These are phyloP conservation scores for Komagataella phaffii DNA, from an alignment of 805 yeast genomes.

Conservation along the genomic window DNA sequence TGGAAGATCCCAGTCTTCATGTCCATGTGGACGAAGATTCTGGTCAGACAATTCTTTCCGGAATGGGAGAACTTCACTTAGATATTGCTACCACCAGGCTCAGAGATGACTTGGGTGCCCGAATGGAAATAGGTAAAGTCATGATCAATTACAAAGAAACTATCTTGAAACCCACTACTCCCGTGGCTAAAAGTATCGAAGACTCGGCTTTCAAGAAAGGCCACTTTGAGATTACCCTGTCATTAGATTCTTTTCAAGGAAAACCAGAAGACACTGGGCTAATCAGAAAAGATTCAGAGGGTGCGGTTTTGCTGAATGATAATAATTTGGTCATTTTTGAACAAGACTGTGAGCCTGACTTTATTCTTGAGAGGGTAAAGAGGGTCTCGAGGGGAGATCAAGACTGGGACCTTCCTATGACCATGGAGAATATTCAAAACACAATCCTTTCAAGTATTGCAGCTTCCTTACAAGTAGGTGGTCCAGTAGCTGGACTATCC, in stretches of 20 bases:
- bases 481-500: constrained; percentile 40
- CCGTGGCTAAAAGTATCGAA: constrained; percentile 7
- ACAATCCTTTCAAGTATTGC: constrained; percentile 43
- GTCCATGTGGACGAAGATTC: constrained; percentile 67
- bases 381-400: constrained; percentile 13
- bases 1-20: constrained; percentile 84
- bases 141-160: constrained; percentile 87
- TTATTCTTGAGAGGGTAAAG: constrained; percentile 9
- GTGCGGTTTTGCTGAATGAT: constrained; percentile 27
- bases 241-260: constrained; percentile 13
- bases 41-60: constrained; percentile 80
- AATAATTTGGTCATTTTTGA: constrained; percentile 33
- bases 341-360: constrained; percentile 10
- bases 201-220: constrained; percentile 5
- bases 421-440: constrained; percentile 37
- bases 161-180: constrained; percentile 11
- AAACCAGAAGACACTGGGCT: constrained; percentile 8
- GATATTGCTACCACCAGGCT: constrained; percentile 78
- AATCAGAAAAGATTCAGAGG: constrained; percentile 22
- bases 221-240: constrained; percentile 11
- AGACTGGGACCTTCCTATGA: constrained; percentile 34
- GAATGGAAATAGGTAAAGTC: constrained; percentile 67
- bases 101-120: constrained; percentile 70
- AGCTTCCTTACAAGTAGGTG: constrained; percentile 57
- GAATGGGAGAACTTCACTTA: constrained; percentile 95